Base-by-base conservation (phyloP, 768 basidiomycete genomes). In the Pulveroboletus sp. region DNA sequence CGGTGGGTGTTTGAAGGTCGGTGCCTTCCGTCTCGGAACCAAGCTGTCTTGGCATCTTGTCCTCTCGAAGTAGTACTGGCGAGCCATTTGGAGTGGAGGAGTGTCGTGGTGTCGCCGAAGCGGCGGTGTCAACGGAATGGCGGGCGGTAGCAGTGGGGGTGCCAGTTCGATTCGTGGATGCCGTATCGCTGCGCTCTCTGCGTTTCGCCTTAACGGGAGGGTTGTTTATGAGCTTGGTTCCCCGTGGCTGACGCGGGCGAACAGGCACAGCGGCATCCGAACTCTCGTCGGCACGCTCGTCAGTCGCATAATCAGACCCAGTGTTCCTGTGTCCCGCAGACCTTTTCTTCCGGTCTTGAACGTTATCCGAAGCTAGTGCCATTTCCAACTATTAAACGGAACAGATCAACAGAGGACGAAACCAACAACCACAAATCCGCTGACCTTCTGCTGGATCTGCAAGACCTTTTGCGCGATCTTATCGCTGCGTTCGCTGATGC, bases 381-480 rank as follows among this genome's bases (percentile, higher is more conserved):
- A 73, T 76, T 65, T 92, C 91, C 47, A 93, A 73, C 90, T 93
- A 52, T 43, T 22, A 51, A 29, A 35, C 4, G 22, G 31, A 34
- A 17, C 48, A n/a, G 44, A 36, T 62, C 30, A 63, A 29, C 13
- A 35, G 29, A 46, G 45, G 19, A 19, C 16, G 17, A 22, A 16
- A 31, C 11, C 37, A 35, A 43, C 3, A 19, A 22, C n/a, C n/a
- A 45, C 5, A 42, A 19, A n/a, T 27, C 23, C 22, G 67, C 74
- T 47, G 37, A 92, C 93, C 81, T 94, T 95, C 56, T 88, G 83
- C 70, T 95, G 92, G 50, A 96, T 94, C 67, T 87, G 82, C 41
- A 87, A 62, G 39, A 96, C 88, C 67, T 93, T 91, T 64, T 88
- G 82, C 22, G 89, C 86, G 47, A 96, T 93, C 62, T 80, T 83